phyloP scores from a whole-genome alignment of 2,329 filamentous ascomycete genomes.

The Colletotrichum lentis region DNA sequence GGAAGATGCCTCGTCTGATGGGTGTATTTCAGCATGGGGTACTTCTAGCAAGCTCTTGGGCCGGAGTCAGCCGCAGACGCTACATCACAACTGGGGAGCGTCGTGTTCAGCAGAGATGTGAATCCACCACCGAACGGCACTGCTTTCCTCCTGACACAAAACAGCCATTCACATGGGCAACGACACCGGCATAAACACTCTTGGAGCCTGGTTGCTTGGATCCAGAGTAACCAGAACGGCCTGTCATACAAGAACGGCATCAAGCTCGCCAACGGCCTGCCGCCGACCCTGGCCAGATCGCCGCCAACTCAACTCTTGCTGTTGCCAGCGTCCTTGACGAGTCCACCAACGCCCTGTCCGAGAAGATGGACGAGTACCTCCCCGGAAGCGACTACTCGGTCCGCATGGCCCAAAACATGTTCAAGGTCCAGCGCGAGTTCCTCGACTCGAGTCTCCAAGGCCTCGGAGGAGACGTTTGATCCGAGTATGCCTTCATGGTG shows the following conservation, averaged over 20 bases:
- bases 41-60: constrained; percentile 45
- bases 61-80: constrained; percentile 47
- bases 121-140: not conserved
- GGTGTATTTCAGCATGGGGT: constrained; percentile 54
- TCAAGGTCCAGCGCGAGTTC: constrained; percentile 54
- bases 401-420: constrained; percentile 54
- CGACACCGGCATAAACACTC: constrained; percentile 55
- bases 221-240: constrained; percentile 63
- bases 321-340: constrained; percentile 46
- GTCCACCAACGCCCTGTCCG: constrained; percentile 46
- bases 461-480: constrained; percentile 68
- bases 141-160: constrained; percentile 39
- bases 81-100: constrained; percentile 43
- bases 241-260: constrained; percentile 59
- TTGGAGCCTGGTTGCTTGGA: constrained; percentile 73
- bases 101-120: constrained; percentile 37
- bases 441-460: constrained; percentile 48
- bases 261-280: constrained; percentile 59
- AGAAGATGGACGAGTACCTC: constrained; percentile 49
- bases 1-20: constrained; percentile 41
- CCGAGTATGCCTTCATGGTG: constrained; percentile 68
- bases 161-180: constrained; percentile 58
- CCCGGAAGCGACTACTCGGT: constrained; percentile 49
- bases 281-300: constrained; percentile 62
- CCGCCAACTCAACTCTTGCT: constrained; percentile 53